phyloP scores from a whole-genome alignment of 2,329 filamentous ascomycete species.

The Tolypocladium guangdongense region DNA sequence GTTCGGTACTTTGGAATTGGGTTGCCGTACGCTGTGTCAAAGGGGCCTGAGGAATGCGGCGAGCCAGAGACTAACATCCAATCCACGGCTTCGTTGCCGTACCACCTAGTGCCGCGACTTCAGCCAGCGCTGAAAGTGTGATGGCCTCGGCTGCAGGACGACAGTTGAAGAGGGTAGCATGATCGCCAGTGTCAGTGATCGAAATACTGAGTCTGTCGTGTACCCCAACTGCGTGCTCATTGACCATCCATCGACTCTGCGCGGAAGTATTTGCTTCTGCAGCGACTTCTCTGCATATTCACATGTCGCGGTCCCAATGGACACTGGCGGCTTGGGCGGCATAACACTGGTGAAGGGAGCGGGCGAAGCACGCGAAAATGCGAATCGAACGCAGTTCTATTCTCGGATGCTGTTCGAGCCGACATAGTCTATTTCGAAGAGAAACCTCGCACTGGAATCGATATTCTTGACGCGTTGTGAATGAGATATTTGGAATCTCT shows the following conservation, averaged over 20 bases:
- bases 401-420: neutral
- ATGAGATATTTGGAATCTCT: neutral
- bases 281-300: neutral
- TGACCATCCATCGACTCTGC: neutral
- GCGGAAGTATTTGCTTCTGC: neutral
- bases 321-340: neutral
- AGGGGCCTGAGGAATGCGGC: neutral
- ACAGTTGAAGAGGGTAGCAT: slow-evolving; percentile 3
- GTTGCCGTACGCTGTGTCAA: neutral
- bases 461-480: neutral
- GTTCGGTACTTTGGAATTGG: neutral
- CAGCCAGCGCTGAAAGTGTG: neutral
- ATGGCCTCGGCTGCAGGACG: neutral
- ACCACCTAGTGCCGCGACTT: neutral
- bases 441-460: no score
- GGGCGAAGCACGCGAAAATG: neutral
- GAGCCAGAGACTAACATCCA: neutral
- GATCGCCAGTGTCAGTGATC: slow-evolving; percentile 3
- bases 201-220: neutral
- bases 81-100: neutral
- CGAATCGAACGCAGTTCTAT: neutral
- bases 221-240: neutral
- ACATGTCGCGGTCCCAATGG: neutral
- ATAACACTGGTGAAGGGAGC: neutral
- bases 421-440: neutral